These are phyloP conservation scores for Chlamydomonas incerta DNA, from an alignment of 139 green algal genomes.

Conservation along the genomic window DNA sequence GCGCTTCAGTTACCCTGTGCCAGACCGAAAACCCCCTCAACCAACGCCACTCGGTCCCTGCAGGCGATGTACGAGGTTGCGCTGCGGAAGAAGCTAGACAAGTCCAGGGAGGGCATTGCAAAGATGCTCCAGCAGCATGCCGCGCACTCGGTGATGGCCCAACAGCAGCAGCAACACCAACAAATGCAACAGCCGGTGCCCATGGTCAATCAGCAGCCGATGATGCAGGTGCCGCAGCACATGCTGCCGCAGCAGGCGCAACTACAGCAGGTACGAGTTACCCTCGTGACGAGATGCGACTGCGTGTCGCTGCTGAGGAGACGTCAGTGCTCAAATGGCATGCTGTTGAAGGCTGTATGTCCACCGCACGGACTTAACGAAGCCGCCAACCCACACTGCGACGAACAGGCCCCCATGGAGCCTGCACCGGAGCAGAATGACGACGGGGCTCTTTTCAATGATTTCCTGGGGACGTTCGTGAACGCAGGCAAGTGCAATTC, in stretches of 20 bases:
- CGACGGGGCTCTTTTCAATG: neutral
- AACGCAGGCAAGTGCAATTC: neutral
- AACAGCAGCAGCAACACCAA: conserved; percentile 2
- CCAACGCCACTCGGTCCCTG: too few relatives aligned
- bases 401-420: too few relatives aligned
- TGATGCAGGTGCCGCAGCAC: neutral
- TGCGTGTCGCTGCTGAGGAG: too few relatives aligned
- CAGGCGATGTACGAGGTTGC: neutral
- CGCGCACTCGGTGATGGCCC: neutral
- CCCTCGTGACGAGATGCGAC: too few relatives aligned
- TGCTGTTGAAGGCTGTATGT: too few relatives aligned
- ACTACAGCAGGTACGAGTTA: neutral
- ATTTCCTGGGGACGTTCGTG: neutral
- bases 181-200: neutral
- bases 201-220: neutral
- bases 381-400: too few relatives aligned
- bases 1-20: too few relatives aligned
- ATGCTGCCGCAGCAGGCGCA: neutral
- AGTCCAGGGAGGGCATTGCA: conserved; percentile 9
- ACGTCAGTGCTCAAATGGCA: too few relatives aligned
- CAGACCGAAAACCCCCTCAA: too few relatives aligned
- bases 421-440: too few relatives aligned
- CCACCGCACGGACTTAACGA: too few relatives aligned
- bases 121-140: conserved; percentile 46
- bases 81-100: conserved; percentile 17